Evolutionary conservation across 2,329 filamentous ascomycete species (phyloP).

Genomic region (Colletotrichum sp.): DNA sequence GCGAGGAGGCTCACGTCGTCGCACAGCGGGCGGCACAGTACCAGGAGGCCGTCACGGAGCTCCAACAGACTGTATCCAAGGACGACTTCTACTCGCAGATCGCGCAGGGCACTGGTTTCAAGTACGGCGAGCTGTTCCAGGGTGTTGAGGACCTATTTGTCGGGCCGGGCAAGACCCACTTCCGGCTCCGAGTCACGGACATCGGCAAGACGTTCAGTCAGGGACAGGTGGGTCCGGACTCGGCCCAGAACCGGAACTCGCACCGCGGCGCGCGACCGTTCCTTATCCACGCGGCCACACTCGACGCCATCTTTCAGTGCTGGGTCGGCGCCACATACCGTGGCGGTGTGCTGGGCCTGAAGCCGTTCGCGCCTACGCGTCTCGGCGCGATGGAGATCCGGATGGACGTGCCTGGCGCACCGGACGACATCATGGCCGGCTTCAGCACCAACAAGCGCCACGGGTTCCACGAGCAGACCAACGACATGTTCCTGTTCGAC

Average conservation of each 20-base stretch:
- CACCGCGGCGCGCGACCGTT: neutral
- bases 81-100: neutral
- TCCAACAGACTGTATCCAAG: neutral
- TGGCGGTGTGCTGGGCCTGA: neutral
- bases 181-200: neutral
- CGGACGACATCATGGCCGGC: neutral
- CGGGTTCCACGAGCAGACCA: neutral
- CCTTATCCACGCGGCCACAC: neutral
- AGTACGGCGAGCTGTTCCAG: neutral
- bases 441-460: neutral
- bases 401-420: neutral
- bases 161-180: neutral
- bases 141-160: neutral
- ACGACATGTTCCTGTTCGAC: neutral
- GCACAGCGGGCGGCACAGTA: neutral
- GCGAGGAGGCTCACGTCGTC: neutral
- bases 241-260: neutral
- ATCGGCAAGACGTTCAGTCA: neutral
- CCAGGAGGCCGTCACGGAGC: neutral
- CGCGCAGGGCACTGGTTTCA: neutral
- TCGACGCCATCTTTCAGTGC: conserved; percentile 11
- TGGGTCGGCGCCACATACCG: neutral
- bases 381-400: neutral
- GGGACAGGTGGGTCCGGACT: neutral
- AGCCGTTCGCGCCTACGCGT: neutral